phyloP scores from a whole-genome alignment of 768 basidiomycete genomes.

The Crucibulum laeve region DNA sequence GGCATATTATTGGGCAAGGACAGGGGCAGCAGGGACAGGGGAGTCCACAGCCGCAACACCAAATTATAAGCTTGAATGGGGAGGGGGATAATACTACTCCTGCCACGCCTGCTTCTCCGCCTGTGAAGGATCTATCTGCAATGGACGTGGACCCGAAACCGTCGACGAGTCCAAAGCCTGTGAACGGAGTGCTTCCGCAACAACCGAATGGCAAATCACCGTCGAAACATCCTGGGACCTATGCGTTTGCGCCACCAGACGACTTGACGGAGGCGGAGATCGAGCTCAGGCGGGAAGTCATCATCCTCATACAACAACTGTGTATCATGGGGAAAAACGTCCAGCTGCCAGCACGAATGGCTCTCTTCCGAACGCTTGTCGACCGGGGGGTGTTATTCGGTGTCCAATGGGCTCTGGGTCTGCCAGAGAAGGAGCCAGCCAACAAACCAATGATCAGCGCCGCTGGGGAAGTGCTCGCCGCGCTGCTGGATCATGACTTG shows the following conservation, averaged over 20 bases:
- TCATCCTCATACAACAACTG: conserved; percentile 87
- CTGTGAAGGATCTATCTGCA: conserved; percentile 16
- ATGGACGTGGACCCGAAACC: conserved; percentile 37
- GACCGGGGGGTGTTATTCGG: conserved; percentile 87
- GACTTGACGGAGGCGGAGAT: conserved; percentile 52
- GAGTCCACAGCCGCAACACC: conserved; percentile 18
- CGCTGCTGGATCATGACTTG: conserved; percentile 87
- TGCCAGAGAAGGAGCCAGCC: conserved; percentile 50
- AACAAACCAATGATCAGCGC: conserved; percentile 66
- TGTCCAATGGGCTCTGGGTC: conserved; percentile 88
- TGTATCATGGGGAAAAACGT: conserved; percentile 97
- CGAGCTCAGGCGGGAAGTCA: conserved; percentile 65
- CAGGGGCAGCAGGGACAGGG: conserved; percentile 11
- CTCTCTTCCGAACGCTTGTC: conserved; percentile 81
- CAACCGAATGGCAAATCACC: conserved; percentile 16
- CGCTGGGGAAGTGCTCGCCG: conserved; percentile 80
- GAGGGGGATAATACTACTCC: conserved; percentile 31
- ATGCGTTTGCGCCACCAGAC: conserved; percentile 56
- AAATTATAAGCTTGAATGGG: conserved; percentile 35
- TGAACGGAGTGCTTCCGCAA: conserved; percentile 23
- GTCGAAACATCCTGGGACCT: conserved; percentile 21
- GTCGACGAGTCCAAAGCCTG: conserved; percentile 17
- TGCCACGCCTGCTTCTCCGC: conserved; percentile 7
- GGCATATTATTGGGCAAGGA: conserved; percentile 24
- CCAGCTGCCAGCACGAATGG: conserved; percentile 80